These are phyloP conservation scores for Arthrinium puccinioides DNA, from an alignment of 2,329 filamentous ascomycete species.

Conservation along the genomic window DNA sequence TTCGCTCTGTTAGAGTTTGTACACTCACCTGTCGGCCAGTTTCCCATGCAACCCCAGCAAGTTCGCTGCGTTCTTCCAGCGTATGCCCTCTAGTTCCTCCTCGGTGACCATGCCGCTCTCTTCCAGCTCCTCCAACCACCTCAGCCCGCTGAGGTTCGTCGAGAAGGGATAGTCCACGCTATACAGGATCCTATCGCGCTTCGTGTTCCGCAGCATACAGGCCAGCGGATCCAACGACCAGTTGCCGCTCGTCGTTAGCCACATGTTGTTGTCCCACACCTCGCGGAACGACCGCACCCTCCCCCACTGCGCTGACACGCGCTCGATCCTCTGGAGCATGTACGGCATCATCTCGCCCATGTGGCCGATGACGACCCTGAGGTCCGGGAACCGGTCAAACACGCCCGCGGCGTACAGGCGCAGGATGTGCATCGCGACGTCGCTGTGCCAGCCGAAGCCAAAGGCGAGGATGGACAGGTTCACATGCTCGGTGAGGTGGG, in stretches of 20 bases:
- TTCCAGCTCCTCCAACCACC: conserved; percentile 37
- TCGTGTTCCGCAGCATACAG: conserved; percentile 31
- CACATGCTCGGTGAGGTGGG: conserved; percentile 19
- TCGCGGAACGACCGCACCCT: conserved; percentile 29
- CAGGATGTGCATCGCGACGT: conserved; percentile 40
- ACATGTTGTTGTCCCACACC: conserved; percentile 46
- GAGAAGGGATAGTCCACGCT: conserved; percentile 50
- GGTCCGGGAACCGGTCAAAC: conserved; percentile 44
- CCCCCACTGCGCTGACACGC: conserved; percentile 19
- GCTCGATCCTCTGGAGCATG: conserved; percentile 36
- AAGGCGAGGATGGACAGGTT: conserved; percentile 26
- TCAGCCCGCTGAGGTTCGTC: conserved; percentile 36
- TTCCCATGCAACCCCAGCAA: too few relatives aligned
- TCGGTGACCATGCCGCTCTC: conserved; percentile 37
- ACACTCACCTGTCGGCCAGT: too few relatives aligned
- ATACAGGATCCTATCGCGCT: conserved; percentile 40
- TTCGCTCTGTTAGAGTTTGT: too few relatives aligned
- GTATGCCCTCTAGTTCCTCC: conserved; percentile 39
- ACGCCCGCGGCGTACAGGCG: conserved; percentile 43
- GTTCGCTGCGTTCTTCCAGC: conserved; percentile 39
- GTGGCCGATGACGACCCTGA: conserved; percentile 49
- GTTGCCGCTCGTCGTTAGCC: conserved; percentile 45
- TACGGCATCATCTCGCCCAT: conserved; percentile 46
- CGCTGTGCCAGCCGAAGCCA: conserved; percentile 43
- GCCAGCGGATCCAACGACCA: conserved; percentile 38